Percentiles rank a stretch among this genome's conserved stretches.
Evolutionary conservation across 139 green algal genomes (phyloP).

Genomic region (Tetradesmus obliquus): DNA sequence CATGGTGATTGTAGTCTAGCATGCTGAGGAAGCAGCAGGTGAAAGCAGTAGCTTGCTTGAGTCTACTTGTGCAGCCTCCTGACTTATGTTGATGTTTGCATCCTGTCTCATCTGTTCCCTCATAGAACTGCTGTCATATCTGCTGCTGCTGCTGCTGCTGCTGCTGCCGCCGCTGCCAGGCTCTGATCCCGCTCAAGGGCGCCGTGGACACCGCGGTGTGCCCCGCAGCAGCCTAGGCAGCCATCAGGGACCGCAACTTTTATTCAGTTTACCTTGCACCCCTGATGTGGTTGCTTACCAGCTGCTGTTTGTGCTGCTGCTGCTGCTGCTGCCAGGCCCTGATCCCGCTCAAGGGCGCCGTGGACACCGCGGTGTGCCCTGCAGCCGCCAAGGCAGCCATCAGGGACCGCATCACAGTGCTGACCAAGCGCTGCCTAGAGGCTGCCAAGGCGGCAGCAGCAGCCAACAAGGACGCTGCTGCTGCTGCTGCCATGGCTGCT

Average conservation of each 20-base stretch:
- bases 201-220: constrained; percentile 69
- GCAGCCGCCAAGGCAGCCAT: constrained; percentile 80
- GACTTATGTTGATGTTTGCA: too few species aligned
- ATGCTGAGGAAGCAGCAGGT: too few species aligned
- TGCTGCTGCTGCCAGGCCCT: not conserved
- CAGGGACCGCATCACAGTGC: constrained; percentile 67
- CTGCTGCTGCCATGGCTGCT: constrained; percentile 50
- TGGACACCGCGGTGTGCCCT: constrained; percentile 71
- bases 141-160: not conserved
- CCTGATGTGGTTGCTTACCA: too few species aligned
- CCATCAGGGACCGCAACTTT: constrained; percentile 74
- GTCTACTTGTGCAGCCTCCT: too few species aligned
- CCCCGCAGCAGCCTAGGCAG: constrained; percentile 76
- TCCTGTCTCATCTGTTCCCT: too few species aligned
- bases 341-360: constrained; percentile 34
- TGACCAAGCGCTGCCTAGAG: constrained; percentile 62
- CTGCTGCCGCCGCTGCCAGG: not conserved
- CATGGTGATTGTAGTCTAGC: too few species aligned
- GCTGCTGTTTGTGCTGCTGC: too few species aligned
- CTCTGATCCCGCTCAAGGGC: constrained; percentile 35
- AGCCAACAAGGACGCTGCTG: constrained; percentile 72
- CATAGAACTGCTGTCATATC: too few species aligned
- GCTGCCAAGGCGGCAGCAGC: constrained; percentile 61
- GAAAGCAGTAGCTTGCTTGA: too few species aligned
- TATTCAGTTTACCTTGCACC: too few species aligned